Evolutionary conservation across 2,329 filamentous ascomycete species (phyloP).

Genomic region (Ceratocystis destructans): DNA sequence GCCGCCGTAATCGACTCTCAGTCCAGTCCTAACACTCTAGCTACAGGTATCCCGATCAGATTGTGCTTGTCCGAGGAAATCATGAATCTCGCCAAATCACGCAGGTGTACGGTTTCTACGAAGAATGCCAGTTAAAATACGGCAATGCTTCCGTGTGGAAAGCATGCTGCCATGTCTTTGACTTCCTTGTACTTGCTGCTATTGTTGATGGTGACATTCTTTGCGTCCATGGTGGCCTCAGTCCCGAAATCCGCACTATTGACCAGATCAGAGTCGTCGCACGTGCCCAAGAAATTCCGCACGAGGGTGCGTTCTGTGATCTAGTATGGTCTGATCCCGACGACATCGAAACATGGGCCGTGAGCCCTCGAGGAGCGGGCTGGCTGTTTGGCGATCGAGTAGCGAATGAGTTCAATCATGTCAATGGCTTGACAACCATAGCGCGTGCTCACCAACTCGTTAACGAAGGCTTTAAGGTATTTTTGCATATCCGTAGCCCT

Average conservation of each 20-base stretch:
- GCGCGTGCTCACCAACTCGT: constrained; percentile 95
- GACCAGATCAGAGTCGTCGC: constrained; percentile 99
- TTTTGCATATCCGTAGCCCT: constrained; percentile 16
- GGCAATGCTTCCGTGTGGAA: constrained; percentile 99
- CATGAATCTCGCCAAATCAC: constrained; percentile 97
- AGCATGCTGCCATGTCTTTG: constrained; percentile 98
- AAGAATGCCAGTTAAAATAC: constrained; percentile 95
- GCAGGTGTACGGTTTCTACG: constrained; percentile 98
- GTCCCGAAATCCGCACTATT: constrained; percentile 86
- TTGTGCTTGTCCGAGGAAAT: constrained; percentile 93
- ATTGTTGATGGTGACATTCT: constrained; percentile 98
- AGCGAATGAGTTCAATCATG: constrained; percentile 91
- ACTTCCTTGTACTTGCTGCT: constrained; percentile 89
- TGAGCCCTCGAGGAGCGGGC: constrained; percentile 88
- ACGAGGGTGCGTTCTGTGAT: constrained; percentile 97
- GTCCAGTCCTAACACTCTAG: constrained; percentile 21
- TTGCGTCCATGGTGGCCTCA: constrained; percentile 87
- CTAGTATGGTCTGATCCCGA: constrained; percentile 97
- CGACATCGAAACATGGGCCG: constrained; percentile 89
- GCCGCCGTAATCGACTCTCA: neutral
- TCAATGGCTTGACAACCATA: constrained; percentile 92
- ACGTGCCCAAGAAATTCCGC: constrained; percentile 91
- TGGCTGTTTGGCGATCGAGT: constrained; percentile 98
- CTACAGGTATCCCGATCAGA: constrained; percentile 79
- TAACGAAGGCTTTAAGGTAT: constrained; percentile 92